phyloP scores from a whole-genome alignment of 1,284 basidiomycete species.

The Peniophora sp. region DNA sequence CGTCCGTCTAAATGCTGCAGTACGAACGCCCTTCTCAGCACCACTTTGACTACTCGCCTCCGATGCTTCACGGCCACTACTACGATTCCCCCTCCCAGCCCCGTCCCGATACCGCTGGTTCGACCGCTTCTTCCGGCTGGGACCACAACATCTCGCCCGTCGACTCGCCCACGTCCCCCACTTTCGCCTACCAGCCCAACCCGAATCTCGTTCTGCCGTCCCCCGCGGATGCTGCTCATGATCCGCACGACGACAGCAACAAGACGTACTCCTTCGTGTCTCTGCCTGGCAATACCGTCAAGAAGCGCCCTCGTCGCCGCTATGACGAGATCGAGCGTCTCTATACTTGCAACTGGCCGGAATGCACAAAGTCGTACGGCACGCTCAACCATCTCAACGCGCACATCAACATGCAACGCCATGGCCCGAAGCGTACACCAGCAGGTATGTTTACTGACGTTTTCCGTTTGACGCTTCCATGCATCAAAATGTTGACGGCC shows the following conservation, averaged over 20 bases:
- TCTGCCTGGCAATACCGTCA: constrained; percentile 69
- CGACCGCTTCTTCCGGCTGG: constrained; percentile 11
- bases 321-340: constrained; percentile 92
- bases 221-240: constrained; percentile 6
- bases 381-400: constrained; percentile 90
- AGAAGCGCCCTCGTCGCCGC: constrained; percentile 75
- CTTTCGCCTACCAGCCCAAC: background rate
- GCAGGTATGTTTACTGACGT: constrained; percentile 46
- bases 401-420: constrained; percentile 90
- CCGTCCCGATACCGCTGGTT: constrained; percentile 11
- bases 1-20: too few species aligned
- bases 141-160: constrained; percentile 5
- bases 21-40: too few species aligned
- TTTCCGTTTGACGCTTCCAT: constrained; percentile 3
- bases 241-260: constrained; percentile 7
- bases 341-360: constrained; percentile 77
- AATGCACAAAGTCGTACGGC: constrained; percentile 81
- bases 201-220: constrained; percentile 3
- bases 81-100: constrained; percentile 2
- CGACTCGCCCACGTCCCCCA: constrained; percentile 1
- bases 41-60: too few species aligned
- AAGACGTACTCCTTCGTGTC: constrained; percentile 79
- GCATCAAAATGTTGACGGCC: background rate
- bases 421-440: constrained; percentile 78
- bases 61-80: too few species aligned